phyloP scores from a whole-genome alignment of 495 filamentous ascomycete genomes.

The Pseudoneurospora amorphoporcata region DNA sequence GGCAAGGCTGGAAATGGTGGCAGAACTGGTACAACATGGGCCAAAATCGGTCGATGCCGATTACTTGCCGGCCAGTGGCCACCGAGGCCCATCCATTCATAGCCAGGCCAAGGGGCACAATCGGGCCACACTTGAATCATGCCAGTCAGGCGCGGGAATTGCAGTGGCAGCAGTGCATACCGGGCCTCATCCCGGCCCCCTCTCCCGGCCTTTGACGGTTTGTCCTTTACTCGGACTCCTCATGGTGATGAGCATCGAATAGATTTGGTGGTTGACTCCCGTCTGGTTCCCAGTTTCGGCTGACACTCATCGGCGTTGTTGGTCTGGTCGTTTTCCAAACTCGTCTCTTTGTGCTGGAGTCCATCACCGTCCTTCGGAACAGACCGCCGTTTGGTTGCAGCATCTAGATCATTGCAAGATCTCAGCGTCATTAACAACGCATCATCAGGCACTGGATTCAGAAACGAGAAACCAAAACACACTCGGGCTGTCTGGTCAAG shows the following conservation, averaged over 20 bases:
- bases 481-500: not conserved
- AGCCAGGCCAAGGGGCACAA: conserved; percentile 8
- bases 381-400: not conserved
- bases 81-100: conserved; percentile 1
- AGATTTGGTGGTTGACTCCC: not conserved
- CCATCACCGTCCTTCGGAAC: not conserved
- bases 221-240: not conserved
- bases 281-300: not conserved
- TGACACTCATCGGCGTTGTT: not conserved
- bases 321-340: not conserved
- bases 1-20: conserved; percentile 16
- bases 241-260: not conserved
- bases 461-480: not conserved
- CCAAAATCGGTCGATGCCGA: conserved; percentile 28
- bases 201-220: not conserved
- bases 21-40: conserved; percentile 14
- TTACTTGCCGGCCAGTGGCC: conserved; percentile 16
- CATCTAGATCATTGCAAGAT: not conserved
- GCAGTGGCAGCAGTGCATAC: not conserved
- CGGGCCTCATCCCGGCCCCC: not conserved
- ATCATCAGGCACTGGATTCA: not conserved
- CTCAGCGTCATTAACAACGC: not conserved
- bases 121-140: conserved; percentile 26
- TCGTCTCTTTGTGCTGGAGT: not conserved
- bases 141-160: conserved; percentile 7